Conservation (phyloP, 2,329 filamentous ascomycete genomes). For the Dothidotthia symphoricarpi region DNA sequence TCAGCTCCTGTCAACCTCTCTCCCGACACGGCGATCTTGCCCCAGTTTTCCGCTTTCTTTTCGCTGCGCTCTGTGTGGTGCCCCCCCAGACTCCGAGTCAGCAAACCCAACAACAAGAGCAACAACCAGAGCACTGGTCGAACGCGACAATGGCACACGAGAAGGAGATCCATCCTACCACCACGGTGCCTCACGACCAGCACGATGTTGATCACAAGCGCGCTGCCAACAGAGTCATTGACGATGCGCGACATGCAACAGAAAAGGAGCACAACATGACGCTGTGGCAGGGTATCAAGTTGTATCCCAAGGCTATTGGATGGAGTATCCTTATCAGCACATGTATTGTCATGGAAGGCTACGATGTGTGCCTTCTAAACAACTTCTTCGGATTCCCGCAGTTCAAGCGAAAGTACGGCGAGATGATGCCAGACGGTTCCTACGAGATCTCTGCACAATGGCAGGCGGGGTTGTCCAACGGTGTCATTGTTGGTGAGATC, state of each 20-base stretch:
- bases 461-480: slow-evolving; percentile 51
- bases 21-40: neutral
- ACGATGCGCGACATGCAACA: slow-evolving; percentile 47
- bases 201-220: slow-evolving; percentile 24
- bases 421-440: slow-evolving; percentile 40
- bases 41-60: neutral
- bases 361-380: slow-evolving; percentile 77
- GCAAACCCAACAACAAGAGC: neutral
- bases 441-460: slow-evolving; percentile 48
- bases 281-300: slow-evolving; percentile 69
- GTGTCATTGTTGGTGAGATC: slow-evolving; percentile 49
- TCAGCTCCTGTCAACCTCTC: too few species aligned
- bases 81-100: neutral
- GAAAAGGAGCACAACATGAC: slow-evolving; percentile 53
- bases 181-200: slow-evolving; percentile 14
- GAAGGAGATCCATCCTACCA: slow-evolving; percentile 26
- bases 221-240: slow-evolving; percentile 35
- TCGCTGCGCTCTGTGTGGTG: neutral
- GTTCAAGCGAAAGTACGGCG: slow-evolving; percentile 50
- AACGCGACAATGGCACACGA: slow-evolving; percentile 18
- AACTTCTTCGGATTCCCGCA: slow-evolving; percentile 65
- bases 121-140: too few species aligned
- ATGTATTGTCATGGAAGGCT: slow-evolving; percentile 88
- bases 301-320: slow-evolving; percentile 82
- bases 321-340: slow-evolving; percentile 89